A percentile compares a stretch with the other conserved stretches of the same genome.
phyloP scores from a whole-genome alignment of 2,329 filamentous ascomycete genomes.

The Aspergillus fischeri region DNA sequence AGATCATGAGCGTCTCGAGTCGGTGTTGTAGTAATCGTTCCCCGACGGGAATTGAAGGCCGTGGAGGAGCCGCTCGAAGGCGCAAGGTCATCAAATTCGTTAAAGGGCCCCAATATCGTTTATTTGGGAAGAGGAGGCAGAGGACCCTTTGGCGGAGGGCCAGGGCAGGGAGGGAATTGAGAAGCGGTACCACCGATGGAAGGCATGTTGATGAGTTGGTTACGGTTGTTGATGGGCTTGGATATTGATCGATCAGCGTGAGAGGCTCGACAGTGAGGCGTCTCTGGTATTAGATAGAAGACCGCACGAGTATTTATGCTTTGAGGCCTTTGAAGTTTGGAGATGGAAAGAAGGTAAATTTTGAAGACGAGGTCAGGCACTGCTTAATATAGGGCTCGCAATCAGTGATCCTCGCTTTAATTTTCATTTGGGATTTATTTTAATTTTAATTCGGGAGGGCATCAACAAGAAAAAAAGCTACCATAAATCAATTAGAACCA shows the following conservation, averaged over 20 bases:
- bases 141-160: slow-evolving; percentile 38
- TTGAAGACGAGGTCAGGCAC: slow-evolving; percentile 11
- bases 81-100: slow-evolving; percentile 32
- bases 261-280: neutral
- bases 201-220: slow-evolving; percentile 28
- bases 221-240: slow-evolving; percentile 4
- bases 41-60: slow-evolving; percentile 14
- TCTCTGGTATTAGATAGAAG: neutral
- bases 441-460: slow-evolving; percentile 7
- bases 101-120: slow-evolving; percentile 16
- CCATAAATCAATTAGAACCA: neutral
- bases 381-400: slow-evolving; percentile 17
- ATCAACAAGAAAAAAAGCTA: slow-evolving; percentile 1
- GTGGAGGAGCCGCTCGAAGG: slow-evolving; percentile 21
- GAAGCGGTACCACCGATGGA: slow-evolving; percentile 29
- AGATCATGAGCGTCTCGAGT: slow-evolving; percentile 18
- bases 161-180: slow-evolving; percentile 38
- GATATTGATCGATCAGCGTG: neutral
- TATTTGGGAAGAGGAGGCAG: slow-evolving; percentile 38
- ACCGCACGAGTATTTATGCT: neutral
- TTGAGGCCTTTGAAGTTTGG: slow-evolving; percentile 3
- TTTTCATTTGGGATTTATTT: slow-evolving; percentile 4
- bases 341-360: slow-evolving; percentile 5
- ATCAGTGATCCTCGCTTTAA: neutral
- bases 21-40: slow-evolving; percentile 2